Evolutionary conservation across 2,329 filamentous ascomycete species (phyloP).

Genomic region (Laburnicola sp.): DNA sequence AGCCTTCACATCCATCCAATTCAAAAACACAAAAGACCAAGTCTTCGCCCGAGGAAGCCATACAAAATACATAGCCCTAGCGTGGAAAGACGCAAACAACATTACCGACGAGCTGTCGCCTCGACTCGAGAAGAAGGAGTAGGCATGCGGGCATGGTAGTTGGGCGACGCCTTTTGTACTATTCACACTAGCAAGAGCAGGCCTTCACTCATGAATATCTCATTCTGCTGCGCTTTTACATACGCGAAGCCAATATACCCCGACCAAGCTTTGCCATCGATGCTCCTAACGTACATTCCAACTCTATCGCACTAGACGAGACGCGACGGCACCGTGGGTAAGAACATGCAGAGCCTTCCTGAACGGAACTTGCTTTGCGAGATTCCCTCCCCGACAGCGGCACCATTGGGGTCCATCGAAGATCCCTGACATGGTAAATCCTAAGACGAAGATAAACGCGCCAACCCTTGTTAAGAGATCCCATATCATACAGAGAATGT

Average conservation of each 20-base stretch:
- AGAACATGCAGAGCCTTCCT: not conserved
- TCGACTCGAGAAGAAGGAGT: slow-evolving; percentile 29
- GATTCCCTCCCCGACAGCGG: no score
- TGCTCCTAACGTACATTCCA: no score
- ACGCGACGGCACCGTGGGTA: no score
- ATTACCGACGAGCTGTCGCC: slow-evolving; percentile 61
- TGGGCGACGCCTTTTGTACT: not conserved
- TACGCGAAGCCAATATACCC: no score
- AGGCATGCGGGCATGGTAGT: not conserved
- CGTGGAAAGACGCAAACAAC: slow-evolving; percentile 66
- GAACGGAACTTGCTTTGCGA: not conserved
- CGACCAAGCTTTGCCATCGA: no score
- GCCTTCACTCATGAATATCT: no score
- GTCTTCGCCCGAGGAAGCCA: slow-evolving; percentile 67
- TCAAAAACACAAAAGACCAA: slow-evolving; percentile 62
- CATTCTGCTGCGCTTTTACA: no score
- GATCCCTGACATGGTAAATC: no score
- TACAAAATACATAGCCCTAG: slow-evolving; percentile 65
- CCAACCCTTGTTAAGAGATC: not conserved
- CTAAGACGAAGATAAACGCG: no score
- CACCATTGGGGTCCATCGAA: no score
- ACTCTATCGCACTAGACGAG: no score
- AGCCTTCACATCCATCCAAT: slow-evolving; percentile 65
- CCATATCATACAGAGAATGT: slow-evolving; percentile 6
- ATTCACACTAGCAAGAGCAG: not conserved